Conservation (phyloP, 148 eudicot genomes). For the Pouteria glomerata region DNA sequence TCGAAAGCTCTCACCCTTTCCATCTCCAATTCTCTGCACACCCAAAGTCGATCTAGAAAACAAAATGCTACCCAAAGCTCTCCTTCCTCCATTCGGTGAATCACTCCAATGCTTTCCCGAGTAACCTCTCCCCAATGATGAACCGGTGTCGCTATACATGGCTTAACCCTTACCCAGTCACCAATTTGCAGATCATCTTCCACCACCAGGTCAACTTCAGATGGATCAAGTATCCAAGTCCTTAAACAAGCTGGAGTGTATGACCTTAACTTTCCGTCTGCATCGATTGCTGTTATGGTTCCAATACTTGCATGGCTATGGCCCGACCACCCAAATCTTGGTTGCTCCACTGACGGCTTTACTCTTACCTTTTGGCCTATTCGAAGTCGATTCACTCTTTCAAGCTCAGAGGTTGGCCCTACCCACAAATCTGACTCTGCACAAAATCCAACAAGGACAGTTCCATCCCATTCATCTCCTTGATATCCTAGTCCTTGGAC, state of each 20-base stretch:
- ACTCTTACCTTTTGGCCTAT: conserved; percentile 69
- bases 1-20: conserved; percentile 57
- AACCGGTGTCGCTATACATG: conserved; percentile 46
- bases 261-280: conserved; percentile 81
- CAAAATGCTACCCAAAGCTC: conserved; percentile 86
- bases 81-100: conserved; percentile 78
- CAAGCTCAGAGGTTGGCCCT: conserved; percentile 54
- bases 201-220: conserved; percentile 71
- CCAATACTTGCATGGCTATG: conserved; percentile 72
- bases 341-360: conserved; percentile 56
- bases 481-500: conserved; percentile 71
- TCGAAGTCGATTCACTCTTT: conserved; percentile 40
- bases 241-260: conserved; percentile 77
- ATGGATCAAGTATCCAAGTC: conserved; percentile 85
- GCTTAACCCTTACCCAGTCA: conserved; percentile 76
- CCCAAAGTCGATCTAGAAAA: conserved; percentile 80
- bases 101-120: conserved; percentile 74
- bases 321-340: conserved; percentile 97
- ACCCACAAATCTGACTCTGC: conserved; percentile 81
- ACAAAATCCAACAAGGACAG: conserved; percentile 56
- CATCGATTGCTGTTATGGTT: conserved; percentile 65
- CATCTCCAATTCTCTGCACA: conserved; percentile 72
- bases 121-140: conserved; percentile 92
- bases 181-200: conserved; percentile 52
- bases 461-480: conserved; percentile 65